phyloP scores from a whole-genome alignment of 108 stramenopile genomes.

The Schizochytrium sp. region DNA sequence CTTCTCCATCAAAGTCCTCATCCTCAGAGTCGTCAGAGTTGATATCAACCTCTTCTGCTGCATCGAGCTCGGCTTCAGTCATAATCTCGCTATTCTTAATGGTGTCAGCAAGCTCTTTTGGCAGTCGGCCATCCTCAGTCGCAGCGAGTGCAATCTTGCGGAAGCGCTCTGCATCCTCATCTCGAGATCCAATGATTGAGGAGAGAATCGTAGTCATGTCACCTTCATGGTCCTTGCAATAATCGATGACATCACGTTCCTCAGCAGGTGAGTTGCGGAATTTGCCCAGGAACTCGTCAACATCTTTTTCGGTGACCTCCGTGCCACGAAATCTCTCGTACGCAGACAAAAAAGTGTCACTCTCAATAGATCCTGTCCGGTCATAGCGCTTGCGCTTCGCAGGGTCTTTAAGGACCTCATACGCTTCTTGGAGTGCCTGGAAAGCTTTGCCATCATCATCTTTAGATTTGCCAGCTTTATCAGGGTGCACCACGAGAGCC shows the following conservation, averaged over 20 bases:
- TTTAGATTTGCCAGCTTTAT: conserved; percentile 4
- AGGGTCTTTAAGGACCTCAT: conserved; percentile 66
- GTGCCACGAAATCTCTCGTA: conserved; percentile 38
- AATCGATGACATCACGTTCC: neutral
- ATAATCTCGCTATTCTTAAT: neutral
- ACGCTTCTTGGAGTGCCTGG: conserved; percentile 61
- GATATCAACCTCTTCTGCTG: neutral
- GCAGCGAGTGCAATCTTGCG: neutral
- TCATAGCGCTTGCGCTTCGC: conserved; percentile 64
- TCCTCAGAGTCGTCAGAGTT: neutral
- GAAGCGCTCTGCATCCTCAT: neutral
- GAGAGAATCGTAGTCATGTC: conserved; percentile 7
- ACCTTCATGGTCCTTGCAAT: conserved; percentile 6
- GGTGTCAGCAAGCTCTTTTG: neutral
- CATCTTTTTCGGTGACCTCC: conserved; percentile 41
- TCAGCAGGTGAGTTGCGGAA: neutral
- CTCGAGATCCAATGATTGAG: conserved; percentile 24
- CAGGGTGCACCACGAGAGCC: conserved; percentile 65
- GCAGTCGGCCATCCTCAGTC: neutral
- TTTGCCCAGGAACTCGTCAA: neutral
- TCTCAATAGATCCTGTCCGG: conserved; percentile 46
- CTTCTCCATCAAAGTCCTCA: neutral
- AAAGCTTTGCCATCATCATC: conserved; percentile 46
- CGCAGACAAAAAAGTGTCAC: neutral
- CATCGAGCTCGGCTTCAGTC: conserved; percentile 7